Base-by-base conservation (phyloP, 2,329 filamentous ascomycete species). In the Alternaria ethzedia region DNA sequence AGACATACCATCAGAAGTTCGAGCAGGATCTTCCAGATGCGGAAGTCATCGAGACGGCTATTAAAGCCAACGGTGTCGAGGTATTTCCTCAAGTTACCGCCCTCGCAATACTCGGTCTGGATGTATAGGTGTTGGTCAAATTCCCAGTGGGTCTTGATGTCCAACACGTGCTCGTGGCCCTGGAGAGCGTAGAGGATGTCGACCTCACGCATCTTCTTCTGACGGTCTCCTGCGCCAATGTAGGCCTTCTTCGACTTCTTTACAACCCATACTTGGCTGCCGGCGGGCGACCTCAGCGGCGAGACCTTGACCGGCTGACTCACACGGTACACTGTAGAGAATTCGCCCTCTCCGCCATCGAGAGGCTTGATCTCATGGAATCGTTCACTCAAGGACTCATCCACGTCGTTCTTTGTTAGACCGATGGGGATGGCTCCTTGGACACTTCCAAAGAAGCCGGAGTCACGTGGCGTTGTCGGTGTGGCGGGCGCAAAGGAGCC, bases 1-100 rank as follows among this genome's bases (percentile, higher is more conserved):
- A 64, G 49, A 84, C 91, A 82, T 87, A 96, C 93, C 84, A 91
- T 83, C 73, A 90, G 87, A 63, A 97, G 82, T 79, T 99, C 96
- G 45, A 97, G 87, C 72, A 98, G 83, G 61, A 98, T 95, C 83
- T 99, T 99, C 93, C 96, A 99, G 79, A 98, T 97, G 65, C 96
- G 89, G 82, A 99, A 99, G 79, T 98, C 96, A 80, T 99, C 96
- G 69, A 99, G 83, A 71, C 95, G 88, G 50, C 93, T 94, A 77
- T 92, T 93, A 65, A 90, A 86, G 23, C 96, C 96, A 64, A 93
- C 89, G 61, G 91, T 88, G n/a, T 88, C 87, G 28, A 99, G 85
- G 77, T 98, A 99, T 15, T 89, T 86, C 77, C 96, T 91, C 46
- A 99, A 83, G 64, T 93, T 97, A 15, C 96, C 96, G 77, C 97